These are phyloP conservation scores for Geotrichum restrictum DNA, from an alignment of 1,139 yeast species.

Conservation along the genomic window DNA sequence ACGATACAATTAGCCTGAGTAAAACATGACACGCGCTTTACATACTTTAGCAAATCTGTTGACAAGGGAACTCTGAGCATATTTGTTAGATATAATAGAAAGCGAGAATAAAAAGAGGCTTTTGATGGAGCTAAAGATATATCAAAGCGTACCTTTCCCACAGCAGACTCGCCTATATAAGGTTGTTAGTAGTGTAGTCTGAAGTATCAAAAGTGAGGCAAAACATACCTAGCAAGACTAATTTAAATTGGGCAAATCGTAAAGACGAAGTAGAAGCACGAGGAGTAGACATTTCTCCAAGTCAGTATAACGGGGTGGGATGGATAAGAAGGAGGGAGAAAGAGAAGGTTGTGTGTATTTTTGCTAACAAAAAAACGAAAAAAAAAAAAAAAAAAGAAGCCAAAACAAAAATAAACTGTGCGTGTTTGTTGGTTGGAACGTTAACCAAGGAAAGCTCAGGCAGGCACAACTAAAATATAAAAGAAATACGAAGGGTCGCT, in stretches of 20 bases:
- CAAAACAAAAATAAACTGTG: neutral
- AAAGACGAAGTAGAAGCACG: conserved; percentile 38
- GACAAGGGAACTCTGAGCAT: conserved; percentile 60
- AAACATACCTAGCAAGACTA: conserved; percentile 62
- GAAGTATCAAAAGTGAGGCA: neutral
- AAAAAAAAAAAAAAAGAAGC: neutral
- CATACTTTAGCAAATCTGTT: conserved; percentile 75
- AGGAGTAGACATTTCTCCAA: conserved; percentile 31
- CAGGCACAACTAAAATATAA: too few relatives aligned
- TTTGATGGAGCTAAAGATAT: too few relatives aligned
- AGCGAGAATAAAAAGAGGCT: too few relatives aligned
- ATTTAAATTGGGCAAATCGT: conserved; percentile 65
- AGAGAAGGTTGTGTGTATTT: neutral
- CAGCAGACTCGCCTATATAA: conserved; percentile 80
- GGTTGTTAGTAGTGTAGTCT: neutral
- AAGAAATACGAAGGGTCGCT: neutral
- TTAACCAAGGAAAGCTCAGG: too few relatives aligned
- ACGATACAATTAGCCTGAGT: neutral
- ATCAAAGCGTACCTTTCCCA: conserved; percentile 59
- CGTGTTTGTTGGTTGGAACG: too few relatives aligned
- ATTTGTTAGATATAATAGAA: conserved; percentile 33
- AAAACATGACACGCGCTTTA: neutral
- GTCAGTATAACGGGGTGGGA: neutral
- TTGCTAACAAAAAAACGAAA: neutral
- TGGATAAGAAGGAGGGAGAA: neutral